Conservation (phyloP, 78 protist genomes). For the Corallochytrium limacisporum region DNA sequence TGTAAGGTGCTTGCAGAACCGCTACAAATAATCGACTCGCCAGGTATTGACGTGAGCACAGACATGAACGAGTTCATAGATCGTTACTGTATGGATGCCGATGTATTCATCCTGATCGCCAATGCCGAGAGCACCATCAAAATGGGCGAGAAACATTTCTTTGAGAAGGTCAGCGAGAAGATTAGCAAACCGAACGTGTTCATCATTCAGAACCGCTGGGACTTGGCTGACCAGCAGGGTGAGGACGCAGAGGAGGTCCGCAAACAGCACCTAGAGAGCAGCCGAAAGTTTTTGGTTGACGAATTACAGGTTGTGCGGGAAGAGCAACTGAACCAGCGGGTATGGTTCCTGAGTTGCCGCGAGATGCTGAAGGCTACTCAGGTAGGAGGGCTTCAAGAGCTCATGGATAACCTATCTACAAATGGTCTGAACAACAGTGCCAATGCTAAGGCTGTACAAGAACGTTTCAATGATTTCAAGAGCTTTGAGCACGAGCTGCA, state of each 20-base stretch:
- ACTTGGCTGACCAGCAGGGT: background rate
- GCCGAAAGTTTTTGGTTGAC: background rate
- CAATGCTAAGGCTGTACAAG: background rate
- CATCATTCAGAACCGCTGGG: slow-evolving; percentile 21
- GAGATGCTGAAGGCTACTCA: background rate
- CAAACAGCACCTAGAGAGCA: background rate
- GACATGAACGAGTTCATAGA: slow-evolving; percentile 17
- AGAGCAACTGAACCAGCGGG: background rate
- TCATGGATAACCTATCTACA: background rate
- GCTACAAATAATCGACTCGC: slow-evolving; percentile 3
- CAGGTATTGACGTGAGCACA: slow-evolving; percentile 6
- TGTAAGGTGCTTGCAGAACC: slow-evolving; percentile 16
- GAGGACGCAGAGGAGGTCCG: background rate
- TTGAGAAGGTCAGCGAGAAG: slow-evolving; percentile 11
- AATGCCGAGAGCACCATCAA: slow-evolving; percentile 10
- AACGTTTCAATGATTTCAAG: slow-evolving; percentile 1
- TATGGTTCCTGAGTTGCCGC: background rate
- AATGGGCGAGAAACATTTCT: background rate
- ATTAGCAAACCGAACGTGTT: slow-evolving; percentile 24
- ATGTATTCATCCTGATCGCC: slow-evolving; percentile 27
- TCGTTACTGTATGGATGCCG: slow-evolving; percentile 9
- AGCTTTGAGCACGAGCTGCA: background rate
- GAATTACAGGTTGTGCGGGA: background rate
- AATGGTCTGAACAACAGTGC: background rate
- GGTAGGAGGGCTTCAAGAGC: too few relatives aligned